phyloP scores from a whole-genome alignment of 768 basidiomycete species.

The Xerocomus potaroensis region DNA sequence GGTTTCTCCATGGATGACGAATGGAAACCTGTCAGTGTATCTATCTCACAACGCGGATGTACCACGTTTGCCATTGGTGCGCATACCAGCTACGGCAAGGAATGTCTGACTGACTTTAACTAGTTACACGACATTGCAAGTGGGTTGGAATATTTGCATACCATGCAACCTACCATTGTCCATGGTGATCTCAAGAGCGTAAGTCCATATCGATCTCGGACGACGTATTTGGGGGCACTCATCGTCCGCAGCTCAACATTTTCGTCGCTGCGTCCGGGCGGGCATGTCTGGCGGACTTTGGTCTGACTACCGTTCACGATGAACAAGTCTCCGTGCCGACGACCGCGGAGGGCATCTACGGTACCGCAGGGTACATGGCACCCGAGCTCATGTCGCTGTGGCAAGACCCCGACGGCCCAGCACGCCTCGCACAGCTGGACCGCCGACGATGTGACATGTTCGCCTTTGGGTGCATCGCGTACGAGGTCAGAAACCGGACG shows the following conservation, averaged over 20 bases:
- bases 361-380: slow-evolving; percentile 27
- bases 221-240: background rate
- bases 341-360: slow-evolving; percentile 11
- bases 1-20: slow-evolving; percentile 26
- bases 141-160: slow-evolving; percentile 38
- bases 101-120: slow-evolving; percentile 1
- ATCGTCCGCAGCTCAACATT: slow-evolving; percentile 23
- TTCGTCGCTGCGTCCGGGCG: slow-evolving; percentile 22
- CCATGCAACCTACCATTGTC: slow-evolving; percentile 35
- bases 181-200: slow-evolving; percentile 45
- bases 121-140: slow-evolving; percentile 37
- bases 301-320: slow-evolving; percentile 21
- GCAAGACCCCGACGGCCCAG: slow-evolving; percentile 7
- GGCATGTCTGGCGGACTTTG: slow-evolving; percentile 33
- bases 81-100: background rate
- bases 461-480: slow-evolving; percentile 31
- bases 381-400: slow-evolving; percentile 22
- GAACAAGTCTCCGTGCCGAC: slow-evolving; percentile 12
- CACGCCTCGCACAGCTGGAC: slow-evolving; percentile 15
- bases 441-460: slow-evolving; percentile 34
- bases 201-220: slow-evolving; percentile 12
- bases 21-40: slow-evolving; percentile 31
- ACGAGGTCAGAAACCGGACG: slow-evolving; percentile 30
- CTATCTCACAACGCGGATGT: slow-evolving; percentile 23
- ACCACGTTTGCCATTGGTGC: slow-evolving; percentile 33